phyloP scores from a whole-genome alignment of 768 basidiomycete species.

The Pleurotus salmoneostramineus region DNA sequence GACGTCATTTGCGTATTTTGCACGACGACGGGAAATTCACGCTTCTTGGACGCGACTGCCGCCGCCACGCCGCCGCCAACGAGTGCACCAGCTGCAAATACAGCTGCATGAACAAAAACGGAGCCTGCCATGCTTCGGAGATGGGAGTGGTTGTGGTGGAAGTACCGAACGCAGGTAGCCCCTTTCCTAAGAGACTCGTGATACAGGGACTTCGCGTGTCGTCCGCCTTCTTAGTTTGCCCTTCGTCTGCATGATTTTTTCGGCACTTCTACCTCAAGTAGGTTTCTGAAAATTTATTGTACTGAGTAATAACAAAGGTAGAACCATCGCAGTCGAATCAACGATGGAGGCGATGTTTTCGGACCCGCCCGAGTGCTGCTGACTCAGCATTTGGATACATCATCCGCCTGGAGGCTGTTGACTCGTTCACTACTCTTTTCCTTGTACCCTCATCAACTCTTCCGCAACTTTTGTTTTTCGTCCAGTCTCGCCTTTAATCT shows the following conservation, averaged over 20 bases:
- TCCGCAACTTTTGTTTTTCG: background rate
- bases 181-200: no score
- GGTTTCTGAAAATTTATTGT: no score
- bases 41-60: conserved; percentile 32
- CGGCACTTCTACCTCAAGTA: no score
- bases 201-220: no score
- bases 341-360: background rate
- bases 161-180: no score
- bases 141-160: background rate
- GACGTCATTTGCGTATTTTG: conserved; percentile 12
- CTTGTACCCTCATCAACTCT: background rate
- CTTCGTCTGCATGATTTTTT: no score
- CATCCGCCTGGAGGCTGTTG: background rate
- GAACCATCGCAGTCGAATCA: no score
- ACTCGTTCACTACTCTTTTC: background rate
- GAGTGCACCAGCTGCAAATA: conserved; percentile 80
- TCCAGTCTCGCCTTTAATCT: background rate
- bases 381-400: background rate
- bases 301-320: no score
- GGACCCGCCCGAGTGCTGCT: background rate
- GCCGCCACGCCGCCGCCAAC: conserved; percentile 75
- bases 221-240: no score
- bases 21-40: conserved; percentile 13
- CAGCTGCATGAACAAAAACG: conserved; percentile 55
- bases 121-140: conserved; percentile 24